Base-by-base conservation (phyloP, 768 basidiomycete genomes). In the Kwoniella newhampshirensis region DNA sequence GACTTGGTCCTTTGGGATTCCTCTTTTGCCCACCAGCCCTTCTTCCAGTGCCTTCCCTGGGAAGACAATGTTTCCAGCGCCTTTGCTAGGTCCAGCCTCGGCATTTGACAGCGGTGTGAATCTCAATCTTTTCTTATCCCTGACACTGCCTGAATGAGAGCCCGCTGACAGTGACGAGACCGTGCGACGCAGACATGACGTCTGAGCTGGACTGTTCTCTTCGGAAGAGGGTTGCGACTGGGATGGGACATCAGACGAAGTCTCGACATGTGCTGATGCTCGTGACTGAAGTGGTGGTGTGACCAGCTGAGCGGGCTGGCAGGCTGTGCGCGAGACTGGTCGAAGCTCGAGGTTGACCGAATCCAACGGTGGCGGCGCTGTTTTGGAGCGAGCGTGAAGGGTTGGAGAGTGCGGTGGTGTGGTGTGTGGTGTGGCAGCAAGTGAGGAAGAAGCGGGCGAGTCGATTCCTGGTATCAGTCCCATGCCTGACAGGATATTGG, bases 1-100 rank as follows among this genome's bases (percentile, higher is more conserved):
- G 18, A 40, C 44, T 39, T 67, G 66, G 52, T 67, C 69, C 21
- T 28, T 58, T 43, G 69, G 64, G 28, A 68, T 53, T 28, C 62
- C 41, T 43, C 43, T 65, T 39, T 35, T 50, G 0, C 57, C 51
- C 8, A 48, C 26, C 28, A 36, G 28, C 9, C 57, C 54, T 18
- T 57, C 59, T 47, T 54, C 58, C 37, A 57, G 1, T n/a, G 47
- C 53, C 26, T 36, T 23, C 4, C 55, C 55, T 27, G 48, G 54
- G 40, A 57, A 53, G 1, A 49, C 27, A 2, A 42, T 25, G 9
- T 57, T 50, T 20, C 50, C 40, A 4, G 35, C 50, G n/a, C 25
- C 20, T 26, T 26, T 5, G 18, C 57, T 49, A 40, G 57, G 57
- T 46, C 42, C 57, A 5, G 50, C 41, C 8, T 52, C 51, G 7